Base-by-base conservation (phyloP, 2,329 filamentous ascomycete species). In the Tympanopsis confertula region DNA sequence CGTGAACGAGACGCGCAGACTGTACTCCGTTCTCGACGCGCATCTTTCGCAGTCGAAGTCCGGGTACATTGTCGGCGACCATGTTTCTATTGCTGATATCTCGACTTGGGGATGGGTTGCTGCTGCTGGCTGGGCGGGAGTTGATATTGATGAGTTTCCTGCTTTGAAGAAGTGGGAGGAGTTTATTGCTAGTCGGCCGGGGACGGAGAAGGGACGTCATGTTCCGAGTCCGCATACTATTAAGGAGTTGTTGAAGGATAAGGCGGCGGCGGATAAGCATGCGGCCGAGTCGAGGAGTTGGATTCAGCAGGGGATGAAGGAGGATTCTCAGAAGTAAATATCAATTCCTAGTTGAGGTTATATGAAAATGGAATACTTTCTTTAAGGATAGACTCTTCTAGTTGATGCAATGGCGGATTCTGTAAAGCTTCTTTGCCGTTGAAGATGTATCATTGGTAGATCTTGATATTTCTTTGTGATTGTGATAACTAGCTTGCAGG, bases 1-100 rank as follows among this genome's bases (percentile, higher is more conserved):
- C 62, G 64, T 69, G 52, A 91, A 86, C 54, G 87, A 94, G 62
- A 86, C 82, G 0, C 71, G 81, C n/a, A 78, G 87, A 13, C 67
- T 94, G 2, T 94, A 91, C 62, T 68, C 76, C 37, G 80, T 86
- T 15, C 63, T 94, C 41, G 79, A 94, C 51, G 74, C 70, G 35
- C 78, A 87, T 39, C 72, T 94, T 30, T 7, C 15, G 13, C 13
- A 5, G 5, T 55, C 61, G 44, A 66, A 68, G 50, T 69, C 68
- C 4, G 53, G 57, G 3, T 81, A 68, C 52, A 58, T 81, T 10
- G 77, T 81, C 35, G 83, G 82, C 24, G 74, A 84, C 54, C 74
- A 74, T 43, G 65, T 71, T 42, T 86, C 82, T 32, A 76, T 84
- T 46, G 86, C 85, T 2, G 87, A 94, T 55, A 83, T 94, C 42